phyloP scores from a whole-genome alignment of 805 yeast species.

The Wickerhamomyces chambardii region DNA sequence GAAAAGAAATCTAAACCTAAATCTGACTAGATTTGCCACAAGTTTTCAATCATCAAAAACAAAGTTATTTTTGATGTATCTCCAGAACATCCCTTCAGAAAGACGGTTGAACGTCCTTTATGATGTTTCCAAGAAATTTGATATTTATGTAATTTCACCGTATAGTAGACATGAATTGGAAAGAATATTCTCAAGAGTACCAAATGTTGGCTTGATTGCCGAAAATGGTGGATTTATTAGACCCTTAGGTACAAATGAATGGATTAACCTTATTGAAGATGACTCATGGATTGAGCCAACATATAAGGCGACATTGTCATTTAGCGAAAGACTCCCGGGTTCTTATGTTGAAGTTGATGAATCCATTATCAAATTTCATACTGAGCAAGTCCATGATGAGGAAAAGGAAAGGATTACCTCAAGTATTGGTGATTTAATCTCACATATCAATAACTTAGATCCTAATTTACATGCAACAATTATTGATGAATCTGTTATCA shows the following conservation, averaged over 20 bases:
- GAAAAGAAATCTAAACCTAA: conserved; percentile 22
- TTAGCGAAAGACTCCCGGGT: conserved; percentile 75
- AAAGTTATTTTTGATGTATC: conserved; percentile 37
- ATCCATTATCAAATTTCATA: conserved; percentile 67
- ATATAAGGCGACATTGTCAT: conserved; percentile 42
- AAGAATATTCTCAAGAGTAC: conserved; percentile 55
- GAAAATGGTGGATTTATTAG: conserved; percentile 83
- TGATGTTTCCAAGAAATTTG: conserved; percentile 47
- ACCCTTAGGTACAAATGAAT: conserved; percentile 36
- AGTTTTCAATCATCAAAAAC: conserved; percentile 20
- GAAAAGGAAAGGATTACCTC: conserved; percentile 46
- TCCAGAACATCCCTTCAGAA: conserved; percentile 51
- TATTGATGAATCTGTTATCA: conserved; percentile 58
- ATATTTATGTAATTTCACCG: conserved; percentile 65
- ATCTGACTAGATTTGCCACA: conserved; percentile 16
- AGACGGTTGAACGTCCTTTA: conserved; percentile 46
- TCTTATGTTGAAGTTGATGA: conserved; percentile 66
- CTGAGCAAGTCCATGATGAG: conserved; percentile 54
- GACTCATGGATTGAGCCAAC: conserved; percentile 57
- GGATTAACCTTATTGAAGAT: conserved; percentile 58
- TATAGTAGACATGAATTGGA: conserved; percentile 58
- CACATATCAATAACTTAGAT: conserved; percentile 71
- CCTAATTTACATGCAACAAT: conserved; percentile 71
- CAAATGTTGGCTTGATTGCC: conserved; percentile 75
- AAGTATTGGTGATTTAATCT: conserved; percentile 75